Conservation (phyloP, 129 eudicot species). For the Heracleum sosnowskyi region DNA sequence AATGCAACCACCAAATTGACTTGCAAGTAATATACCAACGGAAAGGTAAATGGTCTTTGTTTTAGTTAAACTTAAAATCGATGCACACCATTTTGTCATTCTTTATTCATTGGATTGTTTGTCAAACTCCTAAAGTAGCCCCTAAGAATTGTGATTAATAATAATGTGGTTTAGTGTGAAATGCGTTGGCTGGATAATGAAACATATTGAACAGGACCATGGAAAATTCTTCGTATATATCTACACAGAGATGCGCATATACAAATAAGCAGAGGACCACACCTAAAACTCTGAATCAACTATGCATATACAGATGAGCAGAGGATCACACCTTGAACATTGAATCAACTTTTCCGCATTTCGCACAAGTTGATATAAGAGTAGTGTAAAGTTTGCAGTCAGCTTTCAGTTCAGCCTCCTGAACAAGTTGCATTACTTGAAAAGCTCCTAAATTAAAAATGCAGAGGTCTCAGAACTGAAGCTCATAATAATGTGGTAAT, state of each 20-base stretch:
- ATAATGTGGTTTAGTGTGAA: not conserved
- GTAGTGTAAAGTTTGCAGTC: conserved; percentile 97
- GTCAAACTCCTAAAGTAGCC: not conserved
- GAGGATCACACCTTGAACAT: conserved; percentile 76
- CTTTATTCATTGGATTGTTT: not conserved
- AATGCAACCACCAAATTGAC: not conserved
- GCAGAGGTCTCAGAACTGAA: conserved; percentile 1
- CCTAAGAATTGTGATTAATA: not conserved
- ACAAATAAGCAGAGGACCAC: conserved; percentile 2
- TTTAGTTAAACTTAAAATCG: not conserved
- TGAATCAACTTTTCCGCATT: conserved; percentile 83
- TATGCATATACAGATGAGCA: not conserved
- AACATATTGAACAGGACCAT: not conserved
- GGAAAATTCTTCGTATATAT: not conserved
- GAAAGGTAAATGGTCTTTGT: not conserved
- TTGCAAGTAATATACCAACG: not conserved
- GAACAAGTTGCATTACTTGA: conserved; percentile 62
- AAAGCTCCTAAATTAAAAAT: conserved; percentile 69
- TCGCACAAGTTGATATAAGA: conserved; percentile 89
- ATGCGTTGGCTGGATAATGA: not conserved
- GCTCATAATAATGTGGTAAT: not conserved
- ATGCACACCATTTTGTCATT: not conserved
- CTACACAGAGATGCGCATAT: not conserved
- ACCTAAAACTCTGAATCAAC: conserved; percentile 91
- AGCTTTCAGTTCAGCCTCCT: conserved; percentile 65